Conservation (phyloP, 306 rosid species). For the Trifolium subterraneum region DNA sequence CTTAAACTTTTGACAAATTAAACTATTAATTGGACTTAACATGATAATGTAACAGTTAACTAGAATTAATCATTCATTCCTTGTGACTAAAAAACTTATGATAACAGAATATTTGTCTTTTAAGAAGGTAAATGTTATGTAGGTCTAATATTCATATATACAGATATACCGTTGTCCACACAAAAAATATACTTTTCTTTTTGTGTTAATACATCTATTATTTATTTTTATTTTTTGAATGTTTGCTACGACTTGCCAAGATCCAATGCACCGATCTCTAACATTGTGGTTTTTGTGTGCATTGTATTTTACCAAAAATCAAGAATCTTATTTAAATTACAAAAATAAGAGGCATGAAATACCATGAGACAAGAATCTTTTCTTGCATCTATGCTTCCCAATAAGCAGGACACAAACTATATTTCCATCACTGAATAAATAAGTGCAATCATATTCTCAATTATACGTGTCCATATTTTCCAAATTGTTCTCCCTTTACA, state of each 20-base stretch:
- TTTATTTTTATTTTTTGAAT: no score
- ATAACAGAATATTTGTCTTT: no score
- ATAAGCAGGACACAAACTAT: conserved; percentile 36
- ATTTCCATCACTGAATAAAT: conserved; percentile 30
- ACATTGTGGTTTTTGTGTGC: not conserved
- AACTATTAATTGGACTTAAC: no score
- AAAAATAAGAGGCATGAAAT: conserved; percentile 20
- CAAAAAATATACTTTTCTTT: no score
- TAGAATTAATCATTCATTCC: not conserved
- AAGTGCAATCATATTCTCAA: conserved; percentile 34
- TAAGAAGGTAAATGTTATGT: no score
- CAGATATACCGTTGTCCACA: no score
- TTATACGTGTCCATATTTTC: conserved; percentile 23
- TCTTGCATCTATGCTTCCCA: conserved; percentile 41
- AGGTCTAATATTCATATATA: no score
- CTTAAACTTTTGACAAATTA: not conserved
- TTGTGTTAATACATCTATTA: no score
- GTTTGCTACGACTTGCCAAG: not conserved
- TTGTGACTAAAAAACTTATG: no score
- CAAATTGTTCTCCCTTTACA: conserved; percentile 11
- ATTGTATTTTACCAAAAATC: not conserved
- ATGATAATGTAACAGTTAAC: no score
- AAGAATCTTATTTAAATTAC: not conserved
- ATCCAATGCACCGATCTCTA: not conserved
- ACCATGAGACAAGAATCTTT: conserved; percentile 37